These are phyloP conservation scores for Pochonia chlamydosporia DNA, from an alignment of 2,329 filamentous ascomycete genomes.

Conservation along the genomic window DNA sequence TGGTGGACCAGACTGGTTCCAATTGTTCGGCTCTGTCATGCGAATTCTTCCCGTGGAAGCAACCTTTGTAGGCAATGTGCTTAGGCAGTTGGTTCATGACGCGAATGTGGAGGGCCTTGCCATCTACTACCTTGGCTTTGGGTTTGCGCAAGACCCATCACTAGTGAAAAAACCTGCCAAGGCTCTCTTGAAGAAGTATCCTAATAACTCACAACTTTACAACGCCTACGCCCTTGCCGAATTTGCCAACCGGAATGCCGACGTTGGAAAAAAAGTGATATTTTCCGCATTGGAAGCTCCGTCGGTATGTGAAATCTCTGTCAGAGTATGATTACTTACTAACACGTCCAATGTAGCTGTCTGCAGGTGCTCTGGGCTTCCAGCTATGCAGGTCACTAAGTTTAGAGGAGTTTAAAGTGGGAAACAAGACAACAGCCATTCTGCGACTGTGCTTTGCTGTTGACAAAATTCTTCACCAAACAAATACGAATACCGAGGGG, in stretches of 20 bases:
- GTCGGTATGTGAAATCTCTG: constrained; percentile 19
- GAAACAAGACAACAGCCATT: constrained; percentile 27
- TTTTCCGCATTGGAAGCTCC: constrained; percentile 49
- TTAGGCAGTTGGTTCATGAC: constrained; percentile 54
- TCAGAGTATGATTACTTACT: not conserved
- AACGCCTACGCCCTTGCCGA: constrained; percentile 75
- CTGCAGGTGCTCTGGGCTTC: constrained; percentile 15
- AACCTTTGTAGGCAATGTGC: constrained; percentile 44
- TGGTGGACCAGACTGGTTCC: constrained; percentile 38
- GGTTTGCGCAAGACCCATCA: constrained; percentile 47
- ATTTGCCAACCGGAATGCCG: constrained; percentile 46
- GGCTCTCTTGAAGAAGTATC: constrained; percentile 60
- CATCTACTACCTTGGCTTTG: constrained; percentile 65
- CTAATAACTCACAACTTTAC: constrained; percentile 63
- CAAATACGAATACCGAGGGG: constrained; percentile 10
- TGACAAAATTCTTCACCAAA: constrained; percentile 20
- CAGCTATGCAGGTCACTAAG: constrained; percentile 57
- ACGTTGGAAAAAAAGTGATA: constrained; percentile 60
- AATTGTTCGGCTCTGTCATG: constrained; percentile 25
- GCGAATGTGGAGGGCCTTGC: constrained; percentile 38
- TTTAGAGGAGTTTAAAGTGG: constrained; percentile 56
- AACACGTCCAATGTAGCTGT: constrained; percentile 13
- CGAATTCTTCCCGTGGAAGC: constrained; percentile 24
- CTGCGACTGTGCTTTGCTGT: constrained; percentile 34
- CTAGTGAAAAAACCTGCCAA: constrained; percentile 67